Evolutionary conservation across 2,329 filamentous ascomycete genomes (phyloP), one percentile per base, ranked within the genome.

Genomic region (Colletotrichum sp.): DNA sequence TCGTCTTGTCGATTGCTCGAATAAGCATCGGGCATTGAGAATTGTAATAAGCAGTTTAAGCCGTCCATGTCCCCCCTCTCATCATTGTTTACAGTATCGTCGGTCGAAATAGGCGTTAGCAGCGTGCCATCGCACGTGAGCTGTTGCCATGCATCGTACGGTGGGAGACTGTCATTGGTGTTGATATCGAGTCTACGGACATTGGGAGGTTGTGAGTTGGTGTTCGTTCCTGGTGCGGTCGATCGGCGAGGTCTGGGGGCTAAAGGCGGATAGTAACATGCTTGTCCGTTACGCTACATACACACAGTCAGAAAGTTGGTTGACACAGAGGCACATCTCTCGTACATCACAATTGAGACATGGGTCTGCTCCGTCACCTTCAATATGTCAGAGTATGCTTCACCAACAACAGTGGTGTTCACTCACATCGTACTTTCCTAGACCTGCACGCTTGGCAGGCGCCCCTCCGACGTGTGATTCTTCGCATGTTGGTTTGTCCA

Each of bases 391-490:
- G 52, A 34, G 24, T 4, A 36, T 13, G 10, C 9, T 3, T 43
- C 28, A 16, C n/a, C 13, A 28, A 18, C 10, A 21, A 21, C 12
- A 34, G 24, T n/a, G 12, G 6, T 18, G 26, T 4, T 18, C 21
- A 72, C 72, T 72, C 30, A 75, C 73, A 75, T 26, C 73, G 73
- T n/a, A 75, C 73, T 18, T 75, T 75, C 26, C 73, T 67, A 10
- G 64, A 72, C 34, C 73, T 64, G 55, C 73, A 75, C 6, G 69
- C 69, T 30, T 75, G 69, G 21, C 73, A 75, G 13, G 73, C 73
- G 5, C 73, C 73, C 67, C 73, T 75, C 9, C 73, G 58, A 21
- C 73, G 73, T 18, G 73, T 75, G 26, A 75, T 72, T 48, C 73
- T 66, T 10, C 73, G 69, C 73, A 75, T 75, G 6, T 8, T 60